Percentiles rank a stretch among this genome's conserved stretches.
phyloP scores from a whole-genome alignment of 2,329 filamentous ascomycete species.

The Arthrocladium fulminans region DNA sequence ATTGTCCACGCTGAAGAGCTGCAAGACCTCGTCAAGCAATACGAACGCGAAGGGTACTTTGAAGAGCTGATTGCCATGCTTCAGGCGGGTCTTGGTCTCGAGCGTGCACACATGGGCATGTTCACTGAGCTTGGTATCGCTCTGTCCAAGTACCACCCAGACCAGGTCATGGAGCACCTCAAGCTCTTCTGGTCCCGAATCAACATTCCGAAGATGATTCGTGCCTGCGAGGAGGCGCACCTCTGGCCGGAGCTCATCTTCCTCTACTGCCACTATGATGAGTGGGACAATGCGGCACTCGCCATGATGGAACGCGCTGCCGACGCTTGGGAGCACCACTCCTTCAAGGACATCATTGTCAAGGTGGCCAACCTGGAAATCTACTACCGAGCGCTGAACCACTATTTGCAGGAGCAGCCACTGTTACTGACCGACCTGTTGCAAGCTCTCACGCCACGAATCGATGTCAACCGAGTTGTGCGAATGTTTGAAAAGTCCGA shows the following conservation, averaged over 20 bases:
- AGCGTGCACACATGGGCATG: slow-evolving; percentile 91
- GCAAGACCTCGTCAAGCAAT: slow-evolving; percentile 85
- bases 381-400: slow-evolving; percentile 94
- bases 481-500: slow-evolving; percentile 98
- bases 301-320: slow-evolving; percentile 97
- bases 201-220: slow-evolving; percentile 96
- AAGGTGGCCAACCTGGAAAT: slow-evolving; percentile 99
- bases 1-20: slow-evolving; percentile 97
- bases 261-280: slow-evolving; percentile 96
- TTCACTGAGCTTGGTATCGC: slow-evolving; percentile 91
- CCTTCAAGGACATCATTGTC: slow-evolving; percentile 97
- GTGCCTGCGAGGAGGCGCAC: slow-evolving; percentile 85
- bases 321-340: slow-evolving; percentile 98
- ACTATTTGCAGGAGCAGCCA: slow-evolving; percentile 95
- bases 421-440: slow-evolving; percentile 91
- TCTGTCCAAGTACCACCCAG: slow-evolving; percentile 87
- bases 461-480: slow-evolving; percentile 98
- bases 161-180: slow-evolving; percentile 94
- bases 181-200: slow-evolving; percentile 98
- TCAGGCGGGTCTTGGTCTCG: slow-evolving; percentile 87
- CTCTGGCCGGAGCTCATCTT: slow-evolving; percentile 97
- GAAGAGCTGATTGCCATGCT: slow-evolving; percentile 92
- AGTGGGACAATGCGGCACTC: slow-evolving; percentile 92
- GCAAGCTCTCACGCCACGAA: slow-evolving; percentile 80
- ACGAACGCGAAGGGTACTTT: slow-evolving; percentile 95